Conservation (phyloP, 805 yeast genomes). For the Suhomyces sp. region DNA sequence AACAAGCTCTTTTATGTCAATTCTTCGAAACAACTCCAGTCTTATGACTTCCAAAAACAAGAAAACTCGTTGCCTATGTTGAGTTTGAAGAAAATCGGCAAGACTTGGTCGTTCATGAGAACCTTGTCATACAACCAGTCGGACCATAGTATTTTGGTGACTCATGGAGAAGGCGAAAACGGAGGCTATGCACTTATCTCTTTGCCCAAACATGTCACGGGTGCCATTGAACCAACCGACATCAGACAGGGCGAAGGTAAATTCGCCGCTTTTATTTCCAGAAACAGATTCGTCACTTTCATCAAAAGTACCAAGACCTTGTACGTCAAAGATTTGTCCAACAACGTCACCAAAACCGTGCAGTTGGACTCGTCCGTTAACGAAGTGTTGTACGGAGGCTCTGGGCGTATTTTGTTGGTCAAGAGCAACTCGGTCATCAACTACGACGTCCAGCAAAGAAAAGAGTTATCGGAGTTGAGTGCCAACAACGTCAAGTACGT, state of each 20-base stretch:
- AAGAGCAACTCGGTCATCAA: conserved; percentile 70
- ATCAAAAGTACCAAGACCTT: conserved; percentile 61
- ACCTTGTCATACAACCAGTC: conserved; percentile 88
- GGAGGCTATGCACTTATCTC: conserved; percentile 70
- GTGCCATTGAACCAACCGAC: conserved; percentile 91
- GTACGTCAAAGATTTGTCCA: conserved; percentile 79
- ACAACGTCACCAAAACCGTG: conserved; percentile 77
- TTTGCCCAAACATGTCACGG: conserved; percentile 82
- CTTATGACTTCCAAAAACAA: conserved; percentile 64
- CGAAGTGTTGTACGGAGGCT: conserved; percentile 74
- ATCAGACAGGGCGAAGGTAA: conserved; percentile 76
- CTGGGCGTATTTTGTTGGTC: conserved; percentile 78
- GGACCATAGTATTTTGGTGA: conserved; percentile 80
- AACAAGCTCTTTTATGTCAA: conserved; percentile 75
- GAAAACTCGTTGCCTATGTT: conserved; percentile 73
- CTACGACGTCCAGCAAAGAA: conserved; percentile 91
- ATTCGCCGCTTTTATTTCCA: conserved; percentile 86
- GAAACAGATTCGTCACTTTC: conserved; percentile 89
- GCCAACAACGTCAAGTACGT: conserved; percentile 83
- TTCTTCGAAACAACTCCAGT: conserved; percentile 81
- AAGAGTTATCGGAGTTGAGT: conserved; percentile 63
- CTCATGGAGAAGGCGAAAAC: conserved; percentile 68
- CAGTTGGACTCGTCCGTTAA: conserved; percentile 63
- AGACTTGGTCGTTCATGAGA: conserved; percentile 81
- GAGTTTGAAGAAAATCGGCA: conserved; percentile 80